Evolutionary conservation across 257 asterid species (phyloP), one percentile per base, ranked within the genome.

Genomic region (Cinchona pubescens): DNA sequence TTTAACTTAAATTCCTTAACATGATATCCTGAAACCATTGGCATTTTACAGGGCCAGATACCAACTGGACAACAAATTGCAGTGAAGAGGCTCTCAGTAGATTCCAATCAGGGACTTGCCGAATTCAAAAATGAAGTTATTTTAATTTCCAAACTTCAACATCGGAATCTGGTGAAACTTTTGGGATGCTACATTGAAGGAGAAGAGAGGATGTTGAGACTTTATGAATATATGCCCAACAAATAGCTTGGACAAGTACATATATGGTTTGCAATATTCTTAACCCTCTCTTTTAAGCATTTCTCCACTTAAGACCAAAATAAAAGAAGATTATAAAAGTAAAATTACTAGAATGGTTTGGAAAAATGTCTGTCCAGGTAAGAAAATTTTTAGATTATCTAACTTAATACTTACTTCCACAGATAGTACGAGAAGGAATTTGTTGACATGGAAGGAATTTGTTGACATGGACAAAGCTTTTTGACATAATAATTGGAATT

Each of bases 181-280:
- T 61, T 83, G n/a, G 86, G 86, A 30, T 83, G 78, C 56, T 81
- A 87, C 85, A 77, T 75, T 18, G 51, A 69, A 19, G 85, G 85
- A 42, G 77, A 75, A 2, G 86, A 87, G 65, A 78, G 19, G 25
- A 84, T 80, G 72, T 63, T 85, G 34, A 48, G n/a, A n/a, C n/a
- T 83, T 8, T 86, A 83, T 35, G 89, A 86, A 63, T 86, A 77
- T 63, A 67, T 84, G 88, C 62, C 76, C 38, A 81, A 81, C 71
- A 81, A 64, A 80, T n/a, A 84, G 90, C 78, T 75, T 86, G n/a
- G 84, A 86, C 80, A 29, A 46, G 9, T 71, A 80, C 65, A 38
- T 84, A 1, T 87, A 76, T 21, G 81, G 87, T 81, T 3, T 29
- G 69, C 72, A 25, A 18, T n/a, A n/a, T n/a, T 66, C 60, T 25